These are phyloP conservation scores for Nepenthes gracilis DNA, from an alignment of 148 eudicot species.

Conservation along the genomic window DNA sequence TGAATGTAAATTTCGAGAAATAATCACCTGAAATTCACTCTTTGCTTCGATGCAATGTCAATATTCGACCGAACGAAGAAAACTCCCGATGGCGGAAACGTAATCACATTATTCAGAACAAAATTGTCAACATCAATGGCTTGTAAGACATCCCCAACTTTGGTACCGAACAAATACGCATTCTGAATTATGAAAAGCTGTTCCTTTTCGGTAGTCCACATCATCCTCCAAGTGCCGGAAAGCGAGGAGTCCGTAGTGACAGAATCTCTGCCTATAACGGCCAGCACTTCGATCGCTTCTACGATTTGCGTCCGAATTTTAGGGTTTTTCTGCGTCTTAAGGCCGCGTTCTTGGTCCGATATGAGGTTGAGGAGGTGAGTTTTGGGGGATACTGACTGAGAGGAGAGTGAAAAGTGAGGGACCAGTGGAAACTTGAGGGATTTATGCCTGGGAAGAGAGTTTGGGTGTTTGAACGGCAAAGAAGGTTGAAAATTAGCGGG, in stretches of 20 bases:
- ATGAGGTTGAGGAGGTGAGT: slow-evolving; percentile 62
- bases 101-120: slow-evolving; percentile 66
- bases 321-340: slow-evolving; percentile 61
- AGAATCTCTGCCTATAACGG: slow-evolving; percentile 25
- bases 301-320: slow-evolving; percentile 46
- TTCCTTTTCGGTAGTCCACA: slow-evolving; percentile 96
- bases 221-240: slow-evolving; percentile 85
- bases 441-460: too few relatives aligned
- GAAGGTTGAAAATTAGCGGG: too few relatives aligned
- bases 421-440: too few relatives aligned
- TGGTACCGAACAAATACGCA: slow-evolving; percentile 57
- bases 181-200: slow-evolving; percentile 76
- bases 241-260: slow-evolving; percentile 55
- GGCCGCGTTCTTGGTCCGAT: slow-evolving; percentile 82
- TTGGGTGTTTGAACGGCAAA: too few relatives aligned
- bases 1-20: too few relatives aligned
- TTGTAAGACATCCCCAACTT: slow-evolving; percentile 74
- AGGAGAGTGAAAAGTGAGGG: too few relatives aligned
- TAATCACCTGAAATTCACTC: slow-evolving; percentile 68
- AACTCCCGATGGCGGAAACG: slow-evolving; percentile 84
- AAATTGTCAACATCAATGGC: slow-evolving; percentile 59
- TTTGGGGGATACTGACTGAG: slow-evolving; percentile 25
- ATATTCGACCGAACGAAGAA: slow-evolving; percentile 81
- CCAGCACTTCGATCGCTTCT: slow-evolving; percentile 48
- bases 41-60: slow-evolving; percentile 60